Conservation (phyloP, 208 protist genomes). For the Trypanosoma melophagium region DNA sequence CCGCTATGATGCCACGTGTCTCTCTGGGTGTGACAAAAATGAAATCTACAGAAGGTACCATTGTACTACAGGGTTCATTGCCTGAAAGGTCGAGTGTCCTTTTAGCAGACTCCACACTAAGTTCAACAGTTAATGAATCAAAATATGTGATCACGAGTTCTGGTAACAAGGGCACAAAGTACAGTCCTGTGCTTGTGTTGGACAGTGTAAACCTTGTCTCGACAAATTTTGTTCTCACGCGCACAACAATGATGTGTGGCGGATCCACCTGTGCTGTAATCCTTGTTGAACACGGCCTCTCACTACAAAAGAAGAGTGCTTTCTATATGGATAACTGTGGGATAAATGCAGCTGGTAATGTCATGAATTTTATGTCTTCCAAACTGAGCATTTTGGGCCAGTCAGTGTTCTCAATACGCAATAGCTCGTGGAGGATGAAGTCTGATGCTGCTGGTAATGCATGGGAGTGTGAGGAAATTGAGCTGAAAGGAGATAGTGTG, state of each 20-base stretch:
- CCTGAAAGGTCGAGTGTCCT: background rate
- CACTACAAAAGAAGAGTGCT: background rate
- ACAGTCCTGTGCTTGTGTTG: background rate
- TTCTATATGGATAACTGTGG: background rate
- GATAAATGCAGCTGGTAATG: background rate
- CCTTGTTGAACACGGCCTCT: background rate
- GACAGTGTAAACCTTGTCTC: background rate
- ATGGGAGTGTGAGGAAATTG: background rate
- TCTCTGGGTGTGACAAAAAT: background rate
- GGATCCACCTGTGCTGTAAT: background rate
- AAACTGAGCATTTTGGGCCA: background rate
- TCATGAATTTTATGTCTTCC: background rate
- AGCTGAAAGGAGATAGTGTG: constrained; percentile 1
- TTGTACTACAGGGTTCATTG: background rate
- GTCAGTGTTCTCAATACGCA: background rate
- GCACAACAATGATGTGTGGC: background rate
- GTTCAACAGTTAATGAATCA: background rate
- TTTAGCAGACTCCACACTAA: background rate
- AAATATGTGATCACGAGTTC: background rate
- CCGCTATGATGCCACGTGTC: background rate
- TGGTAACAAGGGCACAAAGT: background rate
- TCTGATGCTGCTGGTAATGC: background rate
- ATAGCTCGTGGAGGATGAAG: constrained; percentile 3
- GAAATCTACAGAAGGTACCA: background rate
- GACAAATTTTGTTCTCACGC: background rate